These are phyloP conservation scores for Pseudocercospora ulei DNA, from an alignment of 2,329 filamentous ascomycete species.

Conservation along the genomic window DNA sequence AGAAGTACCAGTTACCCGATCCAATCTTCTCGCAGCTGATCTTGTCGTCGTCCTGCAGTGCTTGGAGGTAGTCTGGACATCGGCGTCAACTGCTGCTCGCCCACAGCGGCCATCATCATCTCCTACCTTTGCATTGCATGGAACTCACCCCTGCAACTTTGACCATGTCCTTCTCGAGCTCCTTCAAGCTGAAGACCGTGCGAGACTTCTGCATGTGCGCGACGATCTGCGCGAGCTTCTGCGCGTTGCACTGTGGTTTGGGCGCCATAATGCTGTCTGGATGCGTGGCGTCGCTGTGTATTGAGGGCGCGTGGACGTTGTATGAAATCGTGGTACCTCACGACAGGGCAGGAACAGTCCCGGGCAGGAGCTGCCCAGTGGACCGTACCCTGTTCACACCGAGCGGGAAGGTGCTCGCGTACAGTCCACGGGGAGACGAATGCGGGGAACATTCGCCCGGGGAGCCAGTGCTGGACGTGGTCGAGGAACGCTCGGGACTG, in stretches of 20 bases:
- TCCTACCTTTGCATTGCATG: constrained; percentile 44
- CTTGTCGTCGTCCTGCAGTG: constrained; percentile 51
- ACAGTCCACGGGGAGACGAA: no score
- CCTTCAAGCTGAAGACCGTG: constrained; percentile 56
- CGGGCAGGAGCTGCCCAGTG: no score
- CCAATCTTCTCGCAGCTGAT: constrained; percentile 61
- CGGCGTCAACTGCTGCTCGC: background rate
- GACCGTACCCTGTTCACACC: no score
- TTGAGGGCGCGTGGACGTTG: no score
- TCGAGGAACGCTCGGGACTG: no score
- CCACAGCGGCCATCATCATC: background rate
- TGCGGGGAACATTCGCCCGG: no score
- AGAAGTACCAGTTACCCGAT: constrained; percentile 64
- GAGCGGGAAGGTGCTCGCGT: no score
- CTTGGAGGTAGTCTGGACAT: constrained; percentile 50
- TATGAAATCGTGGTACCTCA: no score
- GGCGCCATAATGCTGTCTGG: constrained; percentile 43
- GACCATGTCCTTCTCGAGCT: constrained; percentile 56
- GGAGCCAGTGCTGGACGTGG: no score
- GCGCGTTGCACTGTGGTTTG: constrained; percentile 48
- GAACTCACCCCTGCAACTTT: constrained; percentile 53
- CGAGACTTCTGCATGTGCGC: constrained; percentile 51
- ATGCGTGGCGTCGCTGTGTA: no score
- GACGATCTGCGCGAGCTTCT: constrained; percentile 51
- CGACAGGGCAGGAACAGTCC: no score